Conservation (phyloP, 257 asterid genomes). For the Solanum ossicruentum region DNA sequence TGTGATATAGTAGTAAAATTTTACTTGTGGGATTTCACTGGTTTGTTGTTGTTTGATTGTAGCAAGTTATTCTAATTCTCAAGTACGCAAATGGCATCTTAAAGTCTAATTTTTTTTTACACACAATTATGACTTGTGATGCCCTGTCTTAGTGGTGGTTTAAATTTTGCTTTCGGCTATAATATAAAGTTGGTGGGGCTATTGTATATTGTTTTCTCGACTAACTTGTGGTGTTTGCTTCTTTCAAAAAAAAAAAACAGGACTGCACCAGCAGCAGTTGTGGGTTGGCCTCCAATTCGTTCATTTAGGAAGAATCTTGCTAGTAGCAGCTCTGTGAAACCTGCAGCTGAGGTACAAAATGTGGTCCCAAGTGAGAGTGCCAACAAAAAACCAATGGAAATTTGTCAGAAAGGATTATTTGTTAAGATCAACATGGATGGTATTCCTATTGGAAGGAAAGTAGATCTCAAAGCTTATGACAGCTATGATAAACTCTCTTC, state of each 20-base stretch:
- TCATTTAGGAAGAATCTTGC: slow-evolving; percentile 67
- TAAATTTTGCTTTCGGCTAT: not conserved
- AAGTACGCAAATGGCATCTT: too few species aligned
- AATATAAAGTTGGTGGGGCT: not conserved
- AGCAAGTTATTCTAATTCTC: not conserved
- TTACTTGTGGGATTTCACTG: too few species aligned
- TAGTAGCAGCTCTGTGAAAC: slow-evolving; percentile 33
- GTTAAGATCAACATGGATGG: slow-evolving; percentile 99
- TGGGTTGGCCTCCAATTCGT: slow-evolving; percentile 97
- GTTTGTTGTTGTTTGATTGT: too few species aligned
- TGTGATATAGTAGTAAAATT: too few species aligned
- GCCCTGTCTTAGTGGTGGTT: not conserved
- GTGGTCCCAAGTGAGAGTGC: slow-evolving; percentile 16
- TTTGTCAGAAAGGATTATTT: slow-evolving; percentile 29
- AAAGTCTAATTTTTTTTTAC: too few species aligned
- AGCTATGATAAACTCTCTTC: slow-evolving; percentile 64
- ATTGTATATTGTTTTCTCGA: not conserved
- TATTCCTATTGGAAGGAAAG: slow-evolving; percentile 85
- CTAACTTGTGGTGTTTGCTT: not conserved
- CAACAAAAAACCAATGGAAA: slow-evolving; percentile 23
- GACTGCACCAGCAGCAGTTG: slow-evolving; percentile 71
- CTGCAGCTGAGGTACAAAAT: slow-evolving; percentile 21
- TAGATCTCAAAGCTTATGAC: slow-evolving; percentile 61
- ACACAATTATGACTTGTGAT: not conserved
- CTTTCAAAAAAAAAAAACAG: slow-evolving; percentile 11